Conservation (phyloP, 73 alveolate species). For the Blepharisma stoltei region DNA sequence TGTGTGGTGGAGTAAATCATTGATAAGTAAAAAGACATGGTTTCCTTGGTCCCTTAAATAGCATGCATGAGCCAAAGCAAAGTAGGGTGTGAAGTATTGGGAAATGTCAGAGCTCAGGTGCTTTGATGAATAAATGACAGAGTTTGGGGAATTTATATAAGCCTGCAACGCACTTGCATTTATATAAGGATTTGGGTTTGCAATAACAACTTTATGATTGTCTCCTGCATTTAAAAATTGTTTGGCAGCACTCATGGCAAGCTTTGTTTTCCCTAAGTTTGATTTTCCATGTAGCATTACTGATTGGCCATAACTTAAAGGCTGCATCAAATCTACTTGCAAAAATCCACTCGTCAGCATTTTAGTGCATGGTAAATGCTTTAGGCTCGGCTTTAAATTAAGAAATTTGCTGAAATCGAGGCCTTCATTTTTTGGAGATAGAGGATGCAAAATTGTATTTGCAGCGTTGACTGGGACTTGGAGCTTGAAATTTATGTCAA, state of each 20-base stretch:
- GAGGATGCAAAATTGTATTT: not conserved
- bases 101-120: not conserved
- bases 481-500: not conserved
- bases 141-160: not conserved
- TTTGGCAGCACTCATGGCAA: not conserved
- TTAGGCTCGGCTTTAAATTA: not conserved
- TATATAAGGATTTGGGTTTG: conserved; percentile 8
- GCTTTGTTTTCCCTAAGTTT: not conserved
- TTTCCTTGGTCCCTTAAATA: conserved; percentile 6
- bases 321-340: conserved; percentile 7
- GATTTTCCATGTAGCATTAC: not conserved
- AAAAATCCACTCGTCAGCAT: not conserved
- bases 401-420: not conserved
- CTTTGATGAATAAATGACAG: not conserved
- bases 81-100: conserved; percentile 4
- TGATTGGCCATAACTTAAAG: conserved; percentile 13
- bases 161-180: not conserved
- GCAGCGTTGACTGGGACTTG: not conserved
- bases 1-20: not conserved
- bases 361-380: not conserved
- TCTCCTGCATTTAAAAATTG: not conserved
- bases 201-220: conserved; percentile 20
- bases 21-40: not conserved
- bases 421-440: not conserved
- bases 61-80: conserved; percentile 21